phyloP scores from a whole-genome alignment of 2,329 filamentous ascomycete species.

The Exophiala spinifera region DNA sequence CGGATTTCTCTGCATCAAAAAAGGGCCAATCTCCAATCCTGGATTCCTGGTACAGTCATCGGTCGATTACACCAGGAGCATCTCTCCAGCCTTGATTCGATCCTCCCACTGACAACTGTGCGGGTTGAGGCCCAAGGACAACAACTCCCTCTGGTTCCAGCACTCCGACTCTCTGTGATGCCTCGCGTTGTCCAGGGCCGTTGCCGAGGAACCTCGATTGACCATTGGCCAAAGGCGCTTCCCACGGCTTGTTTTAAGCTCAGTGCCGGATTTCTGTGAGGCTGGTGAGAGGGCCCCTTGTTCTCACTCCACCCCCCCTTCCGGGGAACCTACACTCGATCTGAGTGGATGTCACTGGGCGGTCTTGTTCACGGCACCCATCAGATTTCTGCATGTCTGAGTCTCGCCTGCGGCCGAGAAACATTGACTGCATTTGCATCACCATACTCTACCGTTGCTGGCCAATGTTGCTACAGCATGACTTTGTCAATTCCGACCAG shows the following conservation, averaged over 20 bases:
- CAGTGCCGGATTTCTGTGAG: background rate
- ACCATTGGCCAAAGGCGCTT: background rate
- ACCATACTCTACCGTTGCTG: background rate
- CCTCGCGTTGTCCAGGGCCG: slow-evolving; percentile 1
- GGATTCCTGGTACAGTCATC: background rate
- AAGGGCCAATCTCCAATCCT: background rate
- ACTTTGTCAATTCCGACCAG: slow-evolving; percentile 6
- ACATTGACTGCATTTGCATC: background rate
- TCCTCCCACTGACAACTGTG: too few relatives aligned
- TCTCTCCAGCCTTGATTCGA: background rate
- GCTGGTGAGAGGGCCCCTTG: background rate
- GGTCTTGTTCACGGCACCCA: background rate
- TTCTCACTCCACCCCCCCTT: background rate
- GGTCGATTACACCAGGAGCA: background rate
- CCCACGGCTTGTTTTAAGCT: background rate
- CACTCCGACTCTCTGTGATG: background rate
- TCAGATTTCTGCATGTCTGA: slow-evolving; percentile 1
- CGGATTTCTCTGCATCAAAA: background rate
- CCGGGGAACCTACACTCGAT: background rate
- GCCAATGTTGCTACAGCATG: background rate
- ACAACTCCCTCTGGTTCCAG: too few relatives aligned
- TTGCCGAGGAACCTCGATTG: background rate
- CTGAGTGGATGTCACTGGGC: too few relatives aligned
- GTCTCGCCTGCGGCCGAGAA: slow-evolving; percentile 8
- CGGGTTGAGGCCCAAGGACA: too few relatives aligned